phyloP scores from a whole-genome alignment of 1,284 basidiomycete species.

The Irpex sp. region DNA sequence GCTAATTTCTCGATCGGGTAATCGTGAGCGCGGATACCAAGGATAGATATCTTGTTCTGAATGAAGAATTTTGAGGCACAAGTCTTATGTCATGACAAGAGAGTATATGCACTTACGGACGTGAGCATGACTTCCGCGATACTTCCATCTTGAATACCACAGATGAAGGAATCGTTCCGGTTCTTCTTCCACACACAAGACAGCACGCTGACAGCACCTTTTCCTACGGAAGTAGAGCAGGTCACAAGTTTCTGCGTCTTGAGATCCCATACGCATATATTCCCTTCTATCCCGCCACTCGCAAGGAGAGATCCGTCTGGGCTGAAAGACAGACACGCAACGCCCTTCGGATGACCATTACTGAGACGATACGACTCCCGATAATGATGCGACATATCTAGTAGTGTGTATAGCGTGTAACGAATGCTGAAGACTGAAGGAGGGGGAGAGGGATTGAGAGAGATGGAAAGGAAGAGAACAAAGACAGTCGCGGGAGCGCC shows the following conservation, averaged over 20 bases:
- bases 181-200: neutral
- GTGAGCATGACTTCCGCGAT: neutral
- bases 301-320: neutral
- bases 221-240: neutral
- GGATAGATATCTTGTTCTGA: neutral
- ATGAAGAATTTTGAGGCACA: too few relatives aligned
- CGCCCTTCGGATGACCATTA: neutral
- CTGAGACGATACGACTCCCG: neutral
- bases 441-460: too few relatives aligned
- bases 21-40: neutral
- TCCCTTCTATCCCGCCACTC: neutral
- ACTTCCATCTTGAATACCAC: neutral
- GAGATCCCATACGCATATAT: neutral
- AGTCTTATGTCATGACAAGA: neutral
- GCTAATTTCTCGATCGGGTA: neutral
- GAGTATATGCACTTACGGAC: neutral
- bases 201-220: neutral
- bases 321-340: neutral
- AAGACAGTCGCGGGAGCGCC: too few relatives aligned
- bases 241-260: neutral
- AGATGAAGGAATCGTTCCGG: neutral
- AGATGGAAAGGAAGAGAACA: too few relatives aligned
- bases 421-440: too few relatives aligned
- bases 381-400: too few relatives aligned
- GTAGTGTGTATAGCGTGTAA: too few relatives aligned